Percentiles rank a stretch among this genome's conserved stretches.
Evolutionary conservation across 2,329 filamentous ascomycete genomes (phyloP).

Genomic region (Colletotrichum gloeosporioides): DNA sequence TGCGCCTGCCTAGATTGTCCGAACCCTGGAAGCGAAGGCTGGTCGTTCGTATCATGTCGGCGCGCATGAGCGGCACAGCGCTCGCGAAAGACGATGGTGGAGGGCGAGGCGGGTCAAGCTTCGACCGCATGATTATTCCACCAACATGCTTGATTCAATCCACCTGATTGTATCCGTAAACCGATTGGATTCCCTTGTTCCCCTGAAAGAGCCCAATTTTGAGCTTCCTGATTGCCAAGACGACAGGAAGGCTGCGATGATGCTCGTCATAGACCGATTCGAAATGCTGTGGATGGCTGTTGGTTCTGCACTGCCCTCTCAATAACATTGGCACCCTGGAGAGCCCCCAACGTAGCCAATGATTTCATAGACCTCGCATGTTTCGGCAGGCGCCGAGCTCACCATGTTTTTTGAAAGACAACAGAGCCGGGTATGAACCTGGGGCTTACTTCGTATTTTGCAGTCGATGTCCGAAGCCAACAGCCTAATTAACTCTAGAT

Average conservation of each 20-base stretch:
- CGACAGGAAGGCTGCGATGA: not conserved
- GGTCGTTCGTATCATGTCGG: not conserved
- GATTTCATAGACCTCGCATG: not conserved
- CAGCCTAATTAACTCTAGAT: not conserved
- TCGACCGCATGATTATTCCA: not conserved
- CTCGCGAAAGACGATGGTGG: not conserved
- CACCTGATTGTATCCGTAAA: not conserved
- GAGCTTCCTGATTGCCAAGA: not conserved
- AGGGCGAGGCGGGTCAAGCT: not conserved
- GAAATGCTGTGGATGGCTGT: not conserved
- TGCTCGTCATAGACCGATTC: not conserved
- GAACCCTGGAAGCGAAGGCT: not conserved
- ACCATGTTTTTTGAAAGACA: not conserved
- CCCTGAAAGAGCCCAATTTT: not conserved
- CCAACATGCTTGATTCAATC: not conserved
- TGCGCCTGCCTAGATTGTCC: not conserved
- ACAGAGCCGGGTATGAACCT: not conserved
- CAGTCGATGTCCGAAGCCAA: not conserved
- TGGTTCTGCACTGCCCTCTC: not conserved
- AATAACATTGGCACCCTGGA: not conserved
- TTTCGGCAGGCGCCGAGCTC: not conserved
- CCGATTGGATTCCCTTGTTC: not conserved
- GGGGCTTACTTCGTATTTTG: not conserved
- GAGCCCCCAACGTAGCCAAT: not conserved
- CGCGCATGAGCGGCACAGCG: not conserved